Evolutionary conservation across 2,329 filamentous ascomycete species (phyloP).

Genomic region (Neonectria coccinea): DNA sequence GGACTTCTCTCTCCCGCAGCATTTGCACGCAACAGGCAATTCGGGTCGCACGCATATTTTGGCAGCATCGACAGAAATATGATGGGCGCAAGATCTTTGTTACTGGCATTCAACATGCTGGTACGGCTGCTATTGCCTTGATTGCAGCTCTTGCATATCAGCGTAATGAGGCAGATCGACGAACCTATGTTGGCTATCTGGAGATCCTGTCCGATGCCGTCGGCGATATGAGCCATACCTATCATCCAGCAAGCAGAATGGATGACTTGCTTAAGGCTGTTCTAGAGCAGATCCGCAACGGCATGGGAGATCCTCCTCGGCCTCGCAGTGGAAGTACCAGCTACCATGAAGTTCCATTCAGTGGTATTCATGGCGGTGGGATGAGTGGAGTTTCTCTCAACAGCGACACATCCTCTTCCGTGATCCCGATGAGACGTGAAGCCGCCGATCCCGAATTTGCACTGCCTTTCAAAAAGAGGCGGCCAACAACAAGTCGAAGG

Average conservation of each 20-base stretch:
- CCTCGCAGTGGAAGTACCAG: constrained; percentile 39
- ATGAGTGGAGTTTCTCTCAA: constrained; percentile 29
- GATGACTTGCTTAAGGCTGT: constrained; percentile 64
- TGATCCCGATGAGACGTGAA: constrained; percentile 49
- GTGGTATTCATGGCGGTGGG: constrained; percentile 11
- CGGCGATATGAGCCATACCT: constrained; percentile 64
- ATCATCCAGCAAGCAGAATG: constrained; percentile 66
- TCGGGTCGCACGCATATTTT: constrained; percentile 64
- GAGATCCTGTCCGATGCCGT: constrained; percentile 65
- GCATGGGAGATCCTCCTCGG: constrained; percentile 40
- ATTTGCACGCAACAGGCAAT: constrained; percentile 68
- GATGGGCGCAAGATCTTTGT: constrained; percentile 63
- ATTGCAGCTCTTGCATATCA: constrained; percentile 60
- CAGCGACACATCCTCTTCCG: constrained; percentile 37
- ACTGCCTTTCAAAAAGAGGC: constrained; percentile 47
- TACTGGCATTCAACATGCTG: constrained; percentile 65
- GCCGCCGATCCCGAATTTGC: constrained; percentile 40
- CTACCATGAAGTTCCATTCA: constrained; percentile 20
- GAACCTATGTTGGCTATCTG: constrained; percentile 59
- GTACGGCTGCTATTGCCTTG: constrained; percentile 65
- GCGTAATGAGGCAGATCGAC: constrained; percentile 51
- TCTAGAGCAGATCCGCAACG: constrained; percentile 59
- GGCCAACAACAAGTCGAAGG: constrained; percentile 44
- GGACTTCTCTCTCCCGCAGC: constrained; percentile 60
- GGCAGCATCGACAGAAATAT: constrained; percentile 65